Percentiles rank a stretch among this genome's conserved stretches.
These are phyloP conservation scores for Medicago lupulina DNA, from an alignment of 306 rosid species.

Conservation along the genomic window DNA sequence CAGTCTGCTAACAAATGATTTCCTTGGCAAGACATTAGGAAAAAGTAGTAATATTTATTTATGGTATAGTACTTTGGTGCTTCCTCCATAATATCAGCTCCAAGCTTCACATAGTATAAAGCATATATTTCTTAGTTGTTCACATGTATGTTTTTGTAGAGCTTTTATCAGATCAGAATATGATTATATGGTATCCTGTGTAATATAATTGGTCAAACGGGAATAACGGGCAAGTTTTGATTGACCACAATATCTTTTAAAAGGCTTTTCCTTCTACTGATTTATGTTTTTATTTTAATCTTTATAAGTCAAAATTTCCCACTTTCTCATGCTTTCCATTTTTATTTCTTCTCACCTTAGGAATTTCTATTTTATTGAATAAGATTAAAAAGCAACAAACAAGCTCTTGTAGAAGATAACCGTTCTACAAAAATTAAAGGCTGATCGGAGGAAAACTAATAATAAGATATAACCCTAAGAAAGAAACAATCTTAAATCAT, in stretches of 20 bases:
- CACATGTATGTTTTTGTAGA: slow-evolving; percentile 13
- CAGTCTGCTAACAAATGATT: background rate
- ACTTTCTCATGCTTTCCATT: slow-evolving; percentile 10
- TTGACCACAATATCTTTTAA: slow-evolving; percentile 13
- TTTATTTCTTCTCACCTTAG: slow-evolving; percentile 7
- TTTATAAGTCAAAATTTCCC: background rate
- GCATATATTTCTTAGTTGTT: background rate
- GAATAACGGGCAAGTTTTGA: slow-evolving; percentile 24
- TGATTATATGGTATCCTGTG: slow-evolving; percentile 7
- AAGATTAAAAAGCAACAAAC: slow-evolving; percentile 6
- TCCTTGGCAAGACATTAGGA: slow-evolving; percentile 10
- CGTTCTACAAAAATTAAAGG: slow-evolving; percentile 28
- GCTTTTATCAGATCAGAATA: slow-evolving; percentile 18
- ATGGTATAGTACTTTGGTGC: slow-evolving; percentile 25
- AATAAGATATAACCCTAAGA: slow-evolving; percentile 6
- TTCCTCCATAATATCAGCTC: slow-evolving; percentile 17
- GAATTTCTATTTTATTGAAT: background rate
- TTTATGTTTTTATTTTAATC: slow-evolving; percentile 29
- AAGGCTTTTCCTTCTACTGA: slow-evolving; percentile 20
- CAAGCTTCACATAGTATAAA: slow-evolving; percentile 17
- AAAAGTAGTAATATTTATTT: slow-evolving; percentile 6
- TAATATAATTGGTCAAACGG: slow-evolving; percentile 3
- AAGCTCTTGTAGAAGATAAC: slow-evolving; percentile 22
- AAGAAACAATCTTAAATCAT: slow-evolving; percentile 28
- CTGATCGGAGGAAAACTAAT: background rate